Base-by-base conservation (phyloP, 768 basidiomycete genomes). In the Mycena alexandri region DNA sequence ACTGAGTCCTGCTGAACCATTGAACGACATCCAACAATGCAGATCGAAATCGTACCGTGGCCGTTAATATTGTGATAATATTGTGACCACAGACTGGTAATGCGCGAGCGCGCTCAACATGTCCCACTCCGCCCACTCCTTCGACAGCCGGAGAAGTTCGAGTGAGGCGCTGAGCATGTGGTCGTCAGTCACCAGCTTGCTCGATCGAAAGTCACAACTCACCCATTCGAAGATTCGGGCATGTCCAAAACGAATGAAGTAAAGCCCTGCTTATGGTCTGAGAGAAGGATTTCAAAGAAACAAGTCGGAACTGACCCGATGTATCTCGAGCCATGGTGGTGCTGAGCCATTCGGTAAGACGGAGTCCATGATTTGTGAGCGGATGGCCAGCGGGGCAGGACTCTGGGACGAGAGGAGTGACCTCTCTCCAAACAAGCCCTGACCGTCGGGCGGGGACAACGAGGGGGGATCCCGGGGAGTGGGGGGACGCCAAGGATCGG, bases 331-430 rank as follows among this genome's bases (percentile, higher is more conserved):
- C 34, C 34, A 36, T 12, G 34, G 34, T 36, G n/a, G n/a, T n/a
- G n/a, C n/a, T n/a, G 66, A 67, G 47, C 61, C 66, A n/a, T 52
- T 5, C 8, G 66, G 66, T 0, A 44, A 33, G 46, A 67, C 58
- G 33, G 38, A 0, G 41, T 48, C 34, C 44, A 55, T 47, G 36
- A 59, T 61, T 7, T 56, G 46, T 16, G 60, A 25, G 60, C 60
- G 66, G 21, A 48, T 53, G 34, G 34, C 7, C 7, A 6, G 34
- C 34, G 34, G 34, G 34, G n/a, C n/a, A n/a, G n/a, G n/a, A n/a
- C n/a, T n/a, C n/a, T n/a, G n/a, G n/a, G n/a, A n/a, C n/a, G n/a
- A n/a, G n/a, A n/a, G n/a, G n/a, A n/a, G n/a, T n/a, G n/a, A n/a
- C n/a, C n/a, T n/a, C n/a, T n/a, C n/a, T n/a, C n/a, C n/a, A n/a